Evolutionary conservation across 2,329 filamentous ascomycete species (phyloP), one percentile per base, ranked within the genome.

Genomic region (Purpureocillium lavendulum): DNA sequence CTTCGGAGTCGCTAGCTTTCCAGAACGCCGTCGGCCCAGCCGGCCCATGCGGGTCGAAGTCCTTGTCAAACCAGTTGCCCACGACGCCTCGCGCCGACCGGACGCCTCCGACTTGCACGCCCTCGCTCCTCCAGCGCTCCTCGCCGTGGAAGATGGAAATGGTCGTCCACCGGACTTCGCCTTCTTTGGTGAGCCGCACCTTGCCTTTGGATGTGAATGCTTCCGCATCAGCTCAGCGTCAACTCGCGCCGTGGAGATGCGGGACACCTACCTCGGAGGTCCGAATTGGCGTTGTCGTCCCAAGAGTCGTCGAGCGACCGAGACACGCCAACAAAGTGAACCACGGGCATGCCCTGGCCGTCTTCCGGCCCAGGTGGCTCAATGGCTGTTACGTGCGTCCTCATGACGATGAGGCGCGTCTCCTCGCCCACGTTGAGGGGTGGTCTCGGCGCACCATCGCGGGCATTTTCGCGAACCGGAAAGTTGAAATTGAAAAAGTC

Each of bases 1-100:
- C 44, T 18, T 56, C 53, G 13, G 61, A 59, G 47, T 84, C 77
- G 33, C 68, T 73, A 10, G 81, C 66, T 60, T 89, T 89, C 84
- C 84, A 90, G 51, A 86, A 87, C 0, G 80, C 81, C 2, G 81
- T 86, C 2, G 84, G 84, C 0, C 84, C 84, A 2, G 73, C 82
- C 0, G 84, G 84, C 0, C 84, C 84, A 49, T 81, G 75, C 1
- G 65, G 56, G 45, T 84, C 79, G 49, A 75, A 81, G 55, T 87
- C 76, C 49, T 79, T 81, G 50, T 87, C 83, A 51, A 87, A 89
- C 85, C 85, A 90, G 38, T 77, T 81, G 1, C 85, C 84, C 2
- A 87, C 53, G 0, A 87, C 77, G 1, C 84, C 84, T 7, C 83
- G 70, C 7, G 73, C 76, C 6, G 80, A 81, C 36, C 66, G 61